phyloP scores from a whole-genome alignment of 768 basidiomycete species.

The Lepiota subincarnata region DNA sequence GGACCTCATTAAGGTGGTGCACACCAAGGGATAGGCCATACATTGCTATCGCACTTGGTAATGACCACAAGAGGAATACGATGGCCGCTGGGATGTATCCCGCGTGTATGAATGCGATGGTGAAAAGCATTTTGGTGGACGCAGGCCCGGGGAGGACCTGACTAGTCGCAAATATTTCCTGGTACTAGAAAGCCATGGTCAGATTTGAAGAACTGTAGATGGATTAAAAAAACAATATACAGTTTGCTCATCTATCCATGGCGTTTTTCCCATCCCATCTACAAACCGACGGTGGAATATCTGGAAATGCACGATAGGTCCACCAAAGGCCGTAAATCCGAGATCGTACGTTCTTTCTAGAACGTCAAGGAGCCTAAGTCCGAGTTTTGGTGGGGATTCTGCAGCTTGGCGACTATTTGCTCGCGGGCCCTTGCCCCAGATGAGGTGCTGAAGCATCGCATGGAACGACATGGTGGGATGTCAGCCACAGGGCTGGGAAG shows the following conservation, averaged over 20 bases:
- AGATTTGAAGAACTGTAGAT: not conserved
- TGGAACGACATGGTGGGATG: not conserved
- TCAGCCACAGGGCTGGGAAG: not conserved
- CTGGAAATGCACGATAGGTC: slow-evolving; percentile 46
- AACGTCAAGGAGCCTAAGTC: slow-evolving; percentile 26
- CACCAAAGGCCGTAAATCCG: slow-evolving; percentile 45
- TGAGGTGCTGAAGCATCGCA: slow-evolving; percentile 4
- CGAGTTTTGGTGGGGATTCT: slow-evolving; percentile 16
- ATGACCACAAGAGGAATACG: slow-evolving; percentile 39
- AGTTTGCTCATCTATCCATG: slow-evolving; percentile 40
- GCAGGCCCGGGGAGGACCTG: slow-evolving; percentile 48
- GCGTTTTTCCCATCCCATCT: slow-evolving; percentile 27
- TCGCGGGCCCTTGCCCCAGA: not conserved
- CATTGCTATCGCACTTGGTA: slow-evolving; percentile 49
- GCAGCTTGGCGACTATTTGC: not conserved
- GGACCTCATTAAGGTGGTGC: slow-evolving; percentile 32
- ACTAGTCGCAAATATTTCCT: slow-evolving; percentile 44
- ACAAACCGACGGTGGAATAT: slow-evolving; percentile 39
- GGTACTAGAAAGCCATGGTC: slow-evolving; percentile 23
- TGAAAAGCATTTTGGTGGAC: slow-evolving; percentile 45
- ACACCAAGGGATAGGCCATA: slow-evolving; percentile 41
- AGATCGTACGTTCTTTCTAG: slow-evolving; percentile 32
- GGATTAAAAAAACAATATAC: slow-evolving; percentile 23
- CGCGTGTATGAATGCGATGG: slow-evolving; percentile 38
- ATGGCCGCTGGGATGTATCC: slow-evolving; percentile 38